phyloP scores from a whole-genome alignment of 441 rosid species.

The Breynia disticha region DNA sequence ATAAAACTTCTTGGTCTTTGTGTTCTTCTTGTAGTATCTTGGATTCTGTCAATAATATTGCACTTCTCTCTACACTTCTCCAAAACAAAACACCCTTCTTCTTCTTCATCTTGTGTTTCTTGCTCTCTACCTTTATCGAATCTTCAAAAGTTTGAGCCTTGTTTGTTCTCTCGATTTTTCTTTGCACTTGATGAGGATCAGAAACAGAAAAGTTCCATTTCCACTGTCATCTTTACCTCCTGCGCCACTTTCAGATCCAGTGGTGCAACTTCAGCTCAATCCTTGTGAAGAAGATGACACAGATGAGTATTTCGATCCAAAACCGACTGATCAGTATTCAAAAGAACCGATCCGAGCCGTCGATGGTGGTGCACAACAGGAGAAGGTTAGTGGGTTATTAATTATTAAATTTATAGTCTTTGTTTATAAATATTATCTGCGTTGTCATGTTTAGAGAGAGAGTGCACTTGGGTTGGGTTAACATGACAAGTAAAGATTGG shows the following conservation, averaged over 20 bases:
- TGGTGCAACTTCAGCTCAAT: slow-evolving; percentile 47
- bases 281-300: slow-evolving; percentile 10
- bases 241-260: slow-evolving; percentile 73
- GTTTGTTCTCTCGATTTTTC: background rate
- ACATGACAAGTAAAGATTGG: slow-evolving; percentile 9
- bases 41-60: no score
- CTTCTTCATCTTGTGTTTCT: no score
- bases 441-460: background rate
- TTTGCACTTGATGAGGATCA: slow-evolving; percentile 70
- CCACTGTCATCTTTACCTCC: slow-evolving; percentile 72
- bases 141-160: slow-evolving; percentile 6
- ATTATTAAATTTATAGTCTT: background rate
- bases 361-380: background rate
- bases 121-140: background rate
- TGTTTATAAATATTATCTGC: background rate
- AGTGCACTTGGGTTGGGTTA: slow-evolving; percentile 28
- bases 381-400: slow-evolving; percentile 9
- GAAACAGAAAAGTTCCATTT: slow-evolving; percentile 64
- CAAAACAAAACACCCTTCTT: no score
- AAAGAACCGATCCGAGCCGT: slow-evolving; percentile 35
- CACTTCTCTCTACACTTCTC: no score
- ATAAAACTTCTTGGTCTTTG: slow-evolving; percentile 4
- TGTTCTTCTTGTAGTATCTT: slow-evolving; percentile 12
- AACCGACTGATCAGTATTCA: slow-evolving; percentile 23
- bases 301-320: slow-evolving; percentile 23